Evolutionary conservation across 768 basidiomycete genomes (phyloP).

Genomic region (Suillus occidentalis): DNA sequence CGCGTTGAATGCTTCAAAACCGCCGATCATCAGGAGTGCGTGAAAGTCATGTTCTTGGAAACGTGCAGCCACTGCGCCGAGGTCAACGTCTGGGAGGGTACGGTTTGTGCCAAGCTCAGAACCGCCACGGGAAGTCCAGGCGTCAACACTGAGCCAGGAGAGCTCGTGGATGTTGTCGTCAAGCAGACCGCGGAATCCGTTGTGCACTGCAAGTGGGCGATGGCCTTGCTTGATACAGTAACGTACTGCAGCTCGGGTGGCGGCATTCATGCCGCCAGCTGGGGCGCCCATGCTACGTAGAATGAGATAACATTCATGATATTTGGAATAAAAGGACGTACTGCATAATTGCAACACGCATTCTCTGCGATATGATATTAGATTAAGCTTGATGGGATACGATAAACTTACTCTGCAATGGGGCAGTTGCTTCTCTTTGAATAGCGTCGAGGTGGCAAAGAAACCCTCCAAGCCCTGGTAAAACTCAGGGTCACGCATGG

Average conservation of each 20-base stretch:
- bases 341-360: constrained; percentile 85
- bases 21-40: constrained; percentile 86
- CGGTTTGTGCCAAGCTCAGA: constrained; percentile 98
- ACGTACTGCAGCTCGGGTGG: constrained; percentile 90
- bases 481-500: constrained; percentile 90
- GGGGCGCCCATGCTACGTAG: constrained; percentile 84
- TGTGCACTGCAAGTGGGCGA: constrained; percentile 88
- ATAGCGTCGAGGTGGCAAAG: constrained; percentile 64
- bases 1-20: constrained; percentile 91
- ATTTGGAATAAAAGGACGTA: constrained; percentile 37
- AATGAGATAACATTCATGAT: not conserved
- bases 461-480: constrained; percentile 86
- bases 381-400: not conserved
- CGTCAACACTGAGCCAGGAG: constrained; percentile 95
- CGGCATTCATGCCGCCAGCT: constrained; percentile 98
- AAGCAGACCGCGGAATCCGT: constrained; percentile 93
- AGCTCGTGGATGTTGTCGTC: constrained; percentile 85
- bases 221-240: constrained; percentile 94
- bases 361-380: constrained; percentile 46
- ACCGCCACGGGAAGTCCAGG: constrained; percentile 94
- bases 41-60: constrained; percentile 86
- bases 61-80: constrained; percentile 86
- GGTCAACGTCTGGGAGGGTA: constrained; percentile 77
- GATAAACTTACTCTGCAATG: constrained; percentile 40
- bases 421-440: constrained; percentile 54